Percentiles rank a stretch among this genome's conserved stretches.
Conservation (phyloP, 2,329 filamentous ascomycete species). For the Colletotrichum acutatum region DNA sequence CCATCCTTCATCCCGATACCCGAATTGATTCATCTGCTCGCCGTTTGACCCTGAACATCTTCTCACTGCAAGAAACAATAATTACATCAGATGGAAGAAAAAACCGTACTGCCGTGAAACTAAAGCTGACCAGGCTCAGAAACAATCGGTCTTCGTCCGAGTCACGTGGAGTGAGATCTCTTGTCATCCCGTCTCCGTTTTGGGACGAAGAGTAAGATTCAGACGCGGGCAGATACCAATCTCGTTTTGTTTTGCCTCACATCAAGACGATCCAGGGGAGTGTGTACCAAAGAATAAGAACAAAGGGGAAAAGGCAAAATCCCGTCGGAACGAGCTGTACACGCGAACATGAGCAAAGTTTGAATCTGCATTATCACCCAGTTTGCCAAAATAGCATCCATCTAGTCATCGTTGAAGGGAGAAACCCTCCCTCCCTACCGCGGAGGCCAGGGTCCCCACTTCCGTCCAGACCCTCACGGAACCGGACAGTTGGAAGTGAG, state of each 20-base stretch:
- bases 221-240: not conserved
- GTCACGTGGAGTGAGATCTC: slow-evolving; percentile 7
- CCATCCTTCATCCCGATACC: not conserved
- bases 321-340: not conserved
- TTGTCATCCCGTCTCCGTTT: slow-evolving; percentile 1
- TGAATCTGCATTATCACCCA: not conserved
- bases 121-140: slow-evolving; percentile 16
- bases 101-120: slow-evolving; percentile 2
- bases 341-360: slow-evolving; percentile 21
- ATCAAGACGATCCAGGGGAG: not conserved
- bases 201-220: slow-evolving; percentile 11
- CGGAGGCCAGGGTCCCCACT: not conserved
- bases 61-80: not conserved
- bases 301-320: not conserved
- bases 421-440: not conserved
- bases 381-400: slow-evolving; percentile 2
- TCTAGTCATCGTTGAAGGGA: not conserved
- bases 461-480: not conserved
- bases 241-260: slow-evolving; percentile 7
- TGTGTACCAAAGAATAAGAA: no score
- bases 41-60: not conserved
- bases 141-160: not conserved
- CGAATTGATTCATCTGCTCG: not conserved
- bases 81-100: not conserved
- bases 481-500: not conserved